Percentiles rank a stretch among this genome's conserved stretches.
Evolutionary conservation across 257 asterid genomes (phyloP).

Genomic region (Misopates orontium): DNA sequence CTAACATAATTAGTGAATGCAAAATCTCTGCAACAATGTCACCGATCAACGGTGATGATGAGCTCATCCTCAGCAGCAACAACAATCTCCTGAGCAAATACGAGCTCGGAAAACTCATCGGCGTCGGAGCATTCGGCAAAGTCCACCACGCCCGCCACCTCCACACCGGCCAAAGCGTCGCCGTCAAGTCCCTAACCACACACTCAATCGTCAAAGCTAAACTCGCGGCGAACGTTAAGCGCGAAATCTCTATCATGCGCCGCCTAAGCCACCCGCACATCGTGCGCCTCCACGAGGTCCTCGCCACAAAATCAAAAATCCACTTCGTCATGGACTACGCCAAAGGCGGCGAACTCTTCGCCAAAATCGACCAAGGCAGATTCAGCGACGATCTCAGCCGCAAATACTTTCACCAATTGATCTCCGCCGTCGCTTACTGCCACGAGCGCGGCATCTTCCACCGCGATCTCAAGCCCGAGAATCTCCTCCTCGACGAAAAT

Average conservation of each 20-base stretch:
- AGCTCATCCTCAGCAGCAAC: neutral
- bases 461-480: constrained; percentile 80
- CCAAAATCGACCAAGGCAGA: constrained; percentile 59
- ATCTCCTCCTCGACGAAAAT: constrained; percentile 66
- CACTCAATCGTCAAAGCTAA: constrained; percentile 47
- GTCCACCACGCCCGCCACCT: constrained; percentile 68
- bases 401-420: constrained; percentile 63
- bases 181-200: constrained; percentile 65
- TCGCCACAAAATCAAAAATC: constrained; percentile 69
- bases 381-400: constrained; percentile 80
- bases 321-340: constrained; percentile 76
- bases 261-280: constrained; percentile 72
- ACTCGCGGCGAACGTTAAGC: constrained; percentile 47
- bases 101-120: constrained; percentile 70
- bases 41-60: too few species aligned
- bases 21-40: too few species aligned
- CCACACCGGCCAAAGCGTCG: constrained; percentile 57
- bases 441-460: constrained; percentile 86
- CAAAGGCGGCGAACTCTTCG: constrained; percentile 75
- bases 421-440: constrained; percentile 72
- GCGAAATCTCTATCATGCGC: constrained; percentile 75
- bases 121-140: constrained; percentile 79
- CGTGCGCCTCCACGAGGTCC: constrained; percentile 68
- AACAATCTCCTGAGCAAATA: constrained; percentile 45
- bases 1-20: too few species aligned